Base-by-base conservation (phyloP, 345 rosid species). In the Brassica cretica region DNA sequence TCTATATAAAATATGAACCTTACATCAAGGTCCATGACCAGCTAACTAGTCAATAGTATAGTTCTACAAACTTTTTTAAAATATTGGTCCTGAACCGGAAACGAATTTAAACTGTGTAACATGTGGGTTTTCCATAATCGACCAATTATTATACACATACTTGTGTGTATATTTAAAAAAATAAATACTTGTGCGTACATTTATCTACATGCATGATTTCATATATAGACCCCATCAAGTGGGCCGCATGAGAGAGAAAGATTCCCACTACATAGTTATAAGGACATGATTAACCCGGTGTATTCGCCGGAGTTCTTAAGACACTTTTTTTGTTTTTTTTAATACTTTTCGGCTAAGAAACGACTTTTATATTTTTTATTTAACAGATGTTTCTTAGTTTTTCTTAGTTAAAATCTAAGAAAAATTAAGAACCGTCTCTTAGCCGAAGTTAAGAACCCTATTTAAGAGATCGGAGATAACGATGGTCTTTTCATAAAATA, bases 61-160 rank as follows among this genome's bases (percentile, higher is more conserved):
- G 25, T 73, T 60, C 69, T 18, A 51, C 56, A n/a, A 10, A 67
- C 25, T 70, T 46, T 46, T 15, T 27, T 10, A 72, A 32, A 61
- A 15, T 6, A 32, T 66, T 78, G 24, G 69, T 49, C 41, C 41
- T 15, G 3, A 61, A 24, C 21, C 35, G 67, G 49, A 65, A 44
- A 73, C 65, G 18, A 62, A 74, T 49, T 62, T 25, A 73, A 68
- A 73, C n/a, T 18, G 74, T 73, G 78, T 63, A 79, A 79, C 70
- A 79, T 62, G 82, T 73, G 74, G 24, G 12, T 58, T 14, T 70
- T 71, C 16, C 39, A 19, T 9, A 14, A 12, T 5, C 6, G 27
- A 21, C 35, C 33, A 6, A 58, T 66, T 24, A 39, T 30, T 41
- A 71, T 15, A 56, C 30, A 71, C 60, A 64, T 58, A n/a, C 56